phyloP scores from a whole-genome alignment of 177 flowering plant species.

The Vitis hybrid region DNA sequence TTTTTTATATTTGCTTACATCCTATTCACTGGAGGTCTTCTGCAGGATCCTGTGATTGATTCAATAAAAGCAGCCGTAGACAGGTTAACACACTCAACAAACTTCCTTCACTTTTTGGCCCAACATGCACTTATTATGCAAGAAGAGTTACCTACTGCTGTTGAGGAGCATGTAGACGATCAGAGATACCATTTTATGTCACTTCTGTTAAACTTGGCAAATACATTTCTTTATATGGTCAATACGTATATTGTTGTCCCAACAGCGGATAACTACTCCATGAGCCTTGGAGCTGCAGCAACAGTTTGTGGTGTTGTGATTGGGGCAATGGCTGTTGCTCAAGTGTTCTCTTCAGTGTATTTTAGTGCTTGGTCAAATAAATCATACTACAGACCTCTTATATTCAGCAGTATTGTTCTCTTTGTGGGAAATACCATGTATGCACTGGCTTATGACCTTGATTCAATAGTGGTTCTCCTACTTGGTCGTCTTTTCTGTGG shows the following conservation, averaged over 20 bases:
- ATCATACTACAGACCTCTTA: slow-evolving; percentile 69
- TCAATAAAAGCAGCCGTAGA: slow-evolving; percentile 61
- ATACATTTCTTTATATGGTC: slow-evolving; percentile 74
- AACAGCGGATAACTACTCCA: slow-evolving; percentile 69
- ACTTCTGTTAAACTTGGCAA: slow-evolving; percentile 59
- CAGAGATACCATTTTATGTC: slow-evolving; percentile 68
- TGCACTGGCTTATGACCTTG: slow-evolving; percentile 63
- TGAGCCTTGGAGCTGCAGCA: slow-evolving; percentile 72
- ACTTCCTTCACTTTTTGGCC: slow-evolving; percentile 63
- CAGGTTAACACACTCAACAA: slow-evolving; percentile 61
- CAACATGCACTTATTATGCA: slow-evolving; percentile 72
- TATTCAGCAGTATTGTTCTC: slow-evolving; percentile 73
- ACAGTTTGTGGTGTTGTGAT: slow-evolving; percentile 78
- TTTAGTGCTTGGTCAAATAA: slow-evolving; percentile 75
- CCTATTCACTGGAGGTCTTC: slow-evolving; percentile 7
- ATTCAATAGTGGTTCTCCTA: slow-evolving; percentile 56
- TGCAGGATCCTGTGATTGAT: slow-evolving; percentile 72
- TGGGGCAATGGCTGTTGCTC: slow-evolving; percentile 89
- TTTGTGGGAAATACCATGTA: slow-evolving; percentile 58
- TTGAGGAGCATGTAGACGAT: slow-evolving; percentile 48
- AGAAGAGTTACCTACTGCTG: slow-evolving; percentile 68
- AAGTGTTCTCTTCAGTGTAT: slow-evolving; percentile 70
- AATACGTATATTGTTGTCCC: slow-evolving; percentile 72
- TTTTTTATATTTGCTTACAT: slow-evolving; percentile 2
- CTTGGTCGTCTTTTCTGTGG: slow-evolving; percentile 73